Evolutionary conservation across 495 filamentous ascomycete species (phyloP).

Genomic region (Pseudevernia furfuracea): DNA sequence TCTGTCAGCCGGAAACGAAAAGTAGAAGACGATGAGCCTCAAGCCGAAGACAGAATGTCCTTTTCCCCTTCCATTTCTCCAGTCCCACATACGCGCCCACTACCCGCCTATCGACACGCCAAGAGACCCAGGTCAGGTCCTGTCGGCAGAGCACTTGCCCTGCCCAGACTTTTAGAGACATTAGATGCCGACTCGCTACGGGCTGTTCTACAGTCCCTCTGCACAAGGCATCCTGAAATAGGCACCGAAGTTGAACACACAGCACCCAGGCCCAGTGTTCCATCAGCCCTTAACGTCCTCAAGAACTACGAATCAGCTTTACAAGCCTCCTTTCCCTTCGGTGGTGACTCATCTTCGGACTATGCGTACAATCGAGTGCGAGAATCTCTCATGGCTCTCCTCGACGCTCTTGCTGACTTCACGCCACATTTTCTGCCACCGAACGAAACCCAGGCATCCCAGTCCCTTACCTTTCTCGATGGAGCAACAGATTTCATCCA

Average conservation of each 20-base stretch:
- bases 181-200: constrained; percentile 76
- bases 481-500: constrained; percentile 85
- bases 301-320: constrained; percentile 71
- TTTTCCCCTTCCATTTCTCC: constrained; percentile 76
- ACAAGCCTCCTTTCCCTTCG: constrained; percentile 77
- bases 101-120: constrained; percentile 56
- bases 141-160: constrained; percentile 67
- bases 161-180: constrained; percentile 83
- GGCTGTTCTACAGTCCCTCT: constrained; percentile 74
- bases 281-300: constrained; percentile 70
- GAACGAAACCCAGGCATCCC: constrained; percentile 68
- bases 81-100: constrained; percentile 55
- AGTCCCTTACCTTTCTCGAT: constrained; percentile 79
- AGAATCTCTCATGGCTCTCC: constrained; percentile 66
- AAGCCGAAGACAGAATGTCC: constrained; percentile 73
- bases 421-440: constrained; percentile 93
- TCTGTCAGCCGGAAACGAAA: constrained; percentile 70
- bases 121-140: constrained; percentile 62
- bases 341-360: constrained; percentile 72
- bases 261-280: constrained; percentile 75
- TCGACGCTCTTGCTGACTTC: constrained; percentile 87
- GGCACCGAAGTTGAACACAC: constrained; percentile 74
- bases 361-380: constrained; percentile 93
- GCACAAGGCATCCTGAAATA: constrained; percentile 77
- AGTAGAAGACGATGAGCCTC: constrained; percentile 67